Base-by-base conservation (phyloP, 2,329 filamentous ascomycete genomes). In the Pseudogymnoascus sp. region DNA sequence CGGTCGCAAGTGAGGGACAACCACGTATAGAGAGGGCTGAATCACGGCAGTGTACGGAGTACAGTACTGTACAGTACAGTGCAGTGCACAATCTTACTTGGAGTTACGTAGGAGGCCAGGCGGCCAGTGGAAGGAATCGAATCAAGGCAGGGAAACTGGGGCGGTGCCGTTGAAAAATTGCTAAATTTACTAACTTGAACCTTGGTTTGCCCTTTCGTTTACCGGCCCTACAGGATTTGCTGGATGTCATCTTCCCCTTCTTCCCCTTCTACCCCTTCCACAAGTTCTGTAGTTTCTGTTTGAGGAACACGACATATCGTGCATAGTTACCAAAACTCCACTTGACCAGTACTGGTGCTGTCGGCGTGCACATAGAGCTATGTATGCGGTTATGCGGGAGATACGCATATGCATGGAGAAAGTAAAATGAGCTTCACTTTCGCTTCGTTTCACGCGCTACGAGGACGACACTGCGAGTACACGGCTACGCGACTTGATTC, bases 381-480 rank as follows among this genome's bases (percentile, higher is more conserved):
- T 53, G 47, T 53, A 53, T 53, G 47, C 8, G 47, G 47, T 53
- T 53, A 53, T 53, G 47, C 47, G 47, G 47, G 47, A 53, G 47
- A 53, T 53, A 18, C 47, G 47, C 47, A 53, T 53, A 53, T 53
- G 47, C 47, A 53, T 53, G 25, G 47, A 53, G 21, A 31, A 53
- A 53, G 47, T 53, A 53, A 53, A 53, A 53, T 53, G 47, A 53
- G 47, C 47, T 53, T 53, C 18, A 53, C 47, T 53, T 8, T 53
- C 47, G 47, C 47, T 53, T 31, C 14, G 47, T 53, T 53, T 53
- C 47, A 53, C 47, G 47, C 47, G 47, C 47, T 53, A 31, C n/a
- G 47, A 53, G 14, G 7, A 53, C n/a, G 7, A 53, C n/a, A 31
- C 47, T 4, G 25, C 8, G n/a, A 53, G 31, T 18, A 16, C 23